phyloP scores from a whole-genome alignment of 306 rosid species.

The Trifolium pratense region DNA sequence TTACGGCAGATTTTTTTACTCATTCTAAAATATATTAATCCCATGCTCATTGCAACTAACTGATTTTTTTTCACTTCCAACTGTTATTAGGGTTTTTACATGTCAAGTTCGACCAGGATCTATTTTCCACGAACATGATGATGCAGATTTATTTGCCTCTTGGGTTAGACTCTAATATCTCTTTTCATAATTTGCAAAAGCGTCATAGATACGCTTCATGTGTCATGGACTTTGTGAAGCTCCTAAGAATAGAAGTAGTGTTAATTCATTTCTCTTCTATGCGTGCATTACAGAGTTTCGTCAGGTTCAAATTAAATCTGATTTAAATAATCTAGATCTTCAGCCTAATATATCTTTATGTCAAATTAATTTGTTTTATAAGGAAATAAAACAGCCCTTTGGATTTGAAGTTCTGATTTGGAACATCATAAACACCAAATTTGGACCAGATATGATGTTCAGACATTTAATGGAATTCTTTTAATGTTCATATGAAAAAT shows the following conservation, averaged over 20 bases:
- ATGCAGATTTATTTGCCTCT: constrained; percentile 83
- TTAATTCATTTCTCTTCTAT: constrained; percentile 7
- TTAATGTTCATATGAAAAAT: constrained; percentile 10
- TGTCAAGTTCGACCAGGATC: constrained; percentile 99
- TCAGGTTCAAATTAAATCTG: constrained; percentile 21
- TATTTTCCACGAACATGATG: constrained; percentile 74
- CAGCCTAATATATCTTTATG: constrained; percentile 24
- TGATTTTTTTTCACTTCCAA: constrained; percentile 36
- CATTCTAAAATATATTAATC: constrained; percentile 22
- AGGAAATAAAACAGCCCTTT: constrained; percentile 13
- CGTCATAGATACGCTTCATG: constrained; percentile 29
- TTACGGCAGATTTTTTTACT: constrained; percentile 36
- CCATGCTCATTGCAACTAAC: constrained; percentile 30
- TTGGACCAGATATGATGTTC: constrained; percentile 34
- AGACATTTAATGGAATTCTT: constrained; percentile 21
- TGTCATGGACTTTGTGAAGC: constrained; percentile 12
- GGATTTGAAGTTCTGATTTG: constrained; percentile 21
- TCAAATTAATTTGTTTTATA: background rate
- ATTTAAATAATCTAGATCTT: constrained; percentile 22
- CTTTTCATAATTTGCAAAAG: constrained; percentile 22
- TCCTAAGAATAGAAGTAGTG: constrained; percentile 17
- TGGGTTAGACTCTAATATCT: constrained; percentile 72
- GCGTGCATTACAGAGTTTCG: background rate
- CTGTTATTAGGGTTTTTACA: constrained; percentile 69
- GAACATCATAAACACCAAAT: constrained; percentile 13